A percentile compares a stretch with the other conserved stretches of the same genome.
These are phyloP conservation scores for Anthracocystis setariae DNA, from an alignment of 1,284 basidiomycete species.

Conservation along the genomic window DNA sequence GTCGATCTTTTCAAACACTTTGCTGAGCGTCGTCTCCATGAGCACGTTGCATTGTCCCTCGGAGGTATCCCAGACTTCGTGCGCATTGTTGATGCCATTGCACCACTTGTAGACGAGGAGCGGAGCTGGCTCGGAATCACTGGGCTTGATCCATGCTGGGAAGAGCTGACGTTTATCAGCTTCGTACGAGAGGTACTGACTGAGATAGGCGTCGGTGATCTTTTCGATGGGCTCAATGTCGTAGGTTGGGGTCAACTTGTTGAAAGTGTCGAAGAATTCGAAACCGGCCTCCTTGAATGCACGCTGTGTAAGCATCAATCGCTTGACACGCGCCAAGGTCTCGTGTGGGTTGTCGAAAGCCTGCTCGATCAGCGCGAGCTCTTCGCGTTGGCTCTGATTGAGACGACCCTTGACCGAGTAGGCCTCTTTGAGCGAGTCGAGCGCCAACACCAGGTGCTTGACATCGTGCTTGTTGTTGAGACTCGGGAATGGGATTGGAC, in stretches of 20 bases:
- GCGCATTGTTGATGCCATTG: conserved; percentile 67
- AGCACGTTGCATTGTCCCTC: conserved; percentile 67
- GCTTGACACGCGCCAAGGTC: conserved; percentile 67
- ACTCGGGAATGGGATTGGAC: conserved; percentile 67
- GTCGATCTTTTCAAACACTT: conserved; percentile 68
- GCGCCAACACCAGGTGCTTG: conserved; percentile 64
- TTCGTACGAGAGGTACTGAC: conserved; percentile 67
- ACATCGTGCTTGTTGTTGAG: conserved; percentile 68
- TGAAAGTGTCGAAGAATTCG: conserved; percentile 68
- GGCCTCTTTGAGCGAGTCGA: conserved; percentile 66
- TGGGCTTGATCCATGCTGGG: conserved; percentile 68
- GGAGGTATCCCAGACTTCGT: conserved; percentile 65
- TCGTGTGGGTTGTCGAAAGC: conserved; percentile 68
- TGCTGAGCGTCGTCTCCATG: conserved; percentile 67
- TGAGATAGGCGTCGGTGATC: conserved; percentile 67
- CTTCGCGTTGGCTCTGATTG: conserved; percentile 67
- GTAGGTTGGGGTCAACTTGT: conserved; percentile 64
- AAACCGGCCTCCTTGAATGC: conserved; percentile 67
- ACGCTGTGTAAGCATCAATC: conserved; percentile 67
- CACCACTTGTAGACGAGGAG: conserved; percentile 68
- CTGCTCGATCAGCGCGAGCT: conserved; percentile 67
- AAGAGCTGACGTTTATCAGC: conserved; percentile 68
- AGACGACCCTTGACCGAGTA: conserved; percentile 67
- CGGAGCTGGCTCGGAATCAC: conserved; percentile 66
- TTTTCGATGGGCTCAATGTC: conserved; percentile 68